Evolutionary conservation across 495 filamentous ascomycete genomes (phyloP).

Genomic region (Penicillium egyptiacum): DNA sequence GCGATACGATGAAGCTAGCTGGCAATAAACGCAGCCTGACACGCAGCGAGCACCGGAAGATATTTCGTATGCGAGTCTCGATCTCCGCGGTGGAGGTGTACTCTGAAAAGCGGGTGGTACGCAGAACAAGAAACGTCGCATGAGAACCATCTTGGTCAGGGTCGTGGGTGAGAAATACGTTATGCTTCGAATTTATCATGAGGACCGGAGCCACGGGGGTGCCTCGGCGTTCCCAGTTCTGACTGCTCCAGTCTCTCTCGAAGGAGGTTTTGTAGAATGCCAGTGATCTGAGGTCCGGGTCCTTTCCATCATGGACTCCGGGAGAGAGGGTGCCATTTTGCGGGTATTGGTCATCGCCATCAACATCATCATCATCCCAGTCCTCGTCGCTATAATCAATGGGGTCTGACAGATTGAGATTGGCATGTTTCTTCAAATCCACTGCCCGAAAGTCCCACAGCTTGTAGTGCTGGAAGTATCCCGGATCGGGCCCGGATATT

Average conservation of each 20-base stretch:
- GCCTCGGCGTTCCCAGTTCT: constrained; percentile 56
- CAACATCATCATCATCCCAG: constrained; percentile 19
- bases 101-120: constrained; percentile 53
- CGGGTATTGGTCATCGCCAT: constrained; percentile 27
- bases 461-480: constrained; percentile 62
- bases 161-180: constrained; percentile 60
- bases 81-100: constrained; percentile 67
- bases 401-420: constrained; percentile 23
- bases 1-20: constrained; percentile 11
- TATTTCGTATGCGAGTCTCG: constrained; percentile 52
- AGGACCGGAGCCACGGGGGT: constrained; percentile 42
- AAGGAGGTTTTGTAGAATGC: constrained; percentile 40
- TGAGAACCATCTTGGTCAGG: constrained; percentile 18
- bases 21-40: constrained; percentile 51
- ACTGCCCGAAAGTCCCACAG: constrained; percentile 66
- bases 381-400: constrained; percentile 43
- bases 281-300: constrained; percentile 17
- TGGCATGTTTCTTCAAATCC: constrained; percentile 19
- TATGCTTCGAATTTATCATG: constrained; percentile 64
- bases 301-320: neutral
- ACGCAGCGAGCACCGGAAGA: constrained; percentile 61
- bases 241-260: constrained; percentile 55
- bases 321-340: constrained; percentile 31
- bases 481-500: constrained; percentile 38
- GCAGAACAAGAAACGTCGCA: constrained; percentile 59